Evolutionary conservation across 805 yeast genomes (phyloP).

Genomic region (Torulaspora indica): DNA sequence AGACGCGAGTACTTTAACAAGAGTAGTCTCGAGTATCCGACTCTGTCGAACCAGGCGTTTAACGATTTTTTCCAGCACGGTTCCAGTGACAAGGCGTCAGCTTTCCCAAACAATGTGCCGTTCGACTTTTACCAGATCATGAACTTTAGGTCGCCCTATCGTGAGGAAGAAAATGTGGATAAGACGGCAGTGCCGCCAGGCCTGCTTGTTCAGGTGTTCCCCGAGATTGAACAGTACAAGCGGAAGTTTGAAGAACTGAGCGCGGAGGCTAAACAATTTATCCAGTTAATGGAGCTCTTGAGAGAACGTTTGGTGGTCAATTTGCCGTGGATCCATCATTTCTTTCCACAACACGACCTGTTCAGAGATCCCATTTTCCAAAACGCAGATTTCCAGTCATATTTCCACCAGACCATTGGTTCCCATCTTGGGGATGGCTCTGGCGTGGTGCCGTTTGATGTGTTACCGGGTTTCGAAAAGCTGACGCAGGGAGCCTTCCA

Average conservation of each 20-base stretch:
- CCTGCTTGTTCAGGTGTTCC: conserved; percentile 28
- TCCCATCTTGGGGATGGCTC: not conserved
- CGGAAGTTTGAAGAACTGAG: conserved; percentile 14
- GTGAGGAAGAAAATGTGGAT: not conserved
- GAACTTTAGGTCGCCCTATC: conserved; percentile 21
- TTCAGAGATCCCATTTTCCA: conserved; percentile 26
- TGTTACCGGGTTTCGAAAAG: conserved; percentile 15
- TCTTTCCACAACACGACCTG: conserved; percentile 33
- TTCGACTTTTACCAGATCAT: conserved; percentile 24
- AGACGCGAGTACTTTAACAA: conserved; percentile 26
- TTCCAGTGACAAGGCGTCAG: conserved; percentile 4
- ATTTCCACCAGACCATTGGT: conserved; percentile 17
- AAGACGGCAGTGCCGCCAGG: conserved; percentile 7
- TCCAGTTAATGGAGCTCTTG: conserved; percentile 22
- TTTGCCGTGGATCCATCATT: conserved; percentile 27
- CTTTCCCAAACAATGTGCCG: conserved; percentile 26
- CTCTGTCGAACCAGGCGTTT: conserved; percentile 15
- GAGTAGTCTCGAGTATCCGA: conserved; percentile 16
- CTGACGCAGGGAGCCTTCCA: conserved; percentile 10
- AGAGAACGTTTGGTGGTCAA: conserved; percentile 24
- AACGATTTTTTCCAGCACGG: conserved; percentile 4
- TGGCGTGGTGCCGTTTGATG: conserved; percentile 9
- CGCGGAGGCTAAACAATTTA: conserved; percentile 18
- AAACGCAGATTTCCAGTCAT: conserved; percentile 25
- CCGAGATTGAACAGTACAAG: conserved; percentile 30